phyloP scores from a whole-genome alignment of 768 basidiomycete species.

The Lyophyllum semitale region DNA sequence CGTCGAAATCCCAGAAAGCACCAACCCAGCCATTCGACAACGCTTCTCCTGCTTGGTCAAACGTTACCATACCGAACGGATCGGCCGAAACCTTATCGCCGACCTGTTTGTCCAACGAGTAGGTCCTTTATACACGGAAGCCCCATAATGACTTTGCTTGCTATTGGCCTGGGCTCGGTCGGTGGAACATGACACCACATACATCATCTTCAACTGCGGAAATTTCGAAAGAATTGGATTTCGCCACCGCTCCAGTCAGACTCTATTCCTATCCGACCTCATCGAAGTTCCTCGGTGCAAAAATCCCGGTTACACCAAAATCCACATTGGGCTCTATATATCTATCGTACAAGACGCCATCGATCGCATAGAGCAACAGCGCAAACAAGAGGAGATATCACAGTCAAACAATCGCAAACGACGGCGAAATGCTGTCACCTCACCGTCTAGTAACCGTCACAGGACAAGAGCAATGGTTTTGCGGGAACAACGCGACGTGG shows the following conservation, averaged over 20 bases:
- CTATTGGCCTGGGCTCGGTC: constrained; percentile 16
- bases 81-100: no score
- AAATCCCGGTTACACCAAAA: constrained; percentile 12
- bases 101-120: constrained; percentile 8
- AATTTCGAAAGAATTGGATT: constrained; percentile 18
- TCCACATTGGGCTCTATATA: constrained; percentile 20
- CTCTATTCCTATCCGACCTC: constrained; percentile 19
- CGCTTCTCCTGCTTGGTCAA: no score
- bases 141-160: no score
- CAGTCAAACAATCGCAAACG: no score
- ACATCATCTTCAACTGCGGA: constrained; percentile 20
- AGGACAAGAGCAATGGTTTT: constrained; percentile 9
- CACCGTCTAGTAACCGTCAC: neutral
- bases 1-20: no score
- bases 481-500: neutral
- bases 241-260: constrained; percentile 21
- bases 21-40: no score
- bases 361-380: constrained; percentile 1
- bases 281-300: constrained; percentile 11
- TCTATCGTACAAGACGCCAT: constrained; percentile 18
- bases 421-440: neutral
- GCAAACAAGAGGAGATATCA: neutral
- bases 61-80: no score
- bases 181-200: constrained; percentile 14
- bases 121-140: neutral